These are phyloP conservation scores for Helichrysum umbraculigerum DNA, from an alignment of 129 eudicot genomes.

Conservation along the genomic window DNA sequence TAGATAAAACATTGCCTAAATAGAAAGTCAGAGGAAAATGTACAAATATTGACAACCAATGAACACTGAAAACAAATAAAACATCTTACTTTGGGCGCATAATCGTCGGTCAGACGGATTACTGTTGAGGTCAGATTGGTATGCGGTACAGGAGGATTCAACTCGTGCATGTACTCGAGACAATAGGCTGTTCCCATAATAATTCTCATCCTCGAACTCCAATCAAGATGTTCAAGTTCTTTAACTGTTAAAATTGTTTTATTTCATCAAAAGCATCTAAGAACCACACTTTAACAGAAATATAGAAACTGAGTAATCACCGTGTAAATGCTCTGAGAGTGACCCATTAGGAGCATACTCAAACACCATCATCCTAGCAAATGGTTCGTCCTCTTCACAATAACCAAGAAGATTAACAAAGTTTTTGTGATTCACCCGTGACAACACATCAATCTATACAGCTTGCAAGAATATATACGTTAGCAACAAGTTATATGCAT, in stretches of 20 bases:
- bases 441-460: slow-evolving; percentile 65
- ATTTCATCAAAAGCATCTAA: neutral
- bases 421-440: slow-evolving; percentile 92
- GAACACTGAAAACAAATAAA: neutral
- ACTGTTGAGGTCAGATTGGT: slow-evolving; percentile 46
- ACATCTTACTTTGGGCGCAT: slow-evolving; percentile 82
- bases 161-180: slow-evolving; percentile 82
- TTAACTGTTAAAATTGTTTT: slow-evolving; percentile 41
- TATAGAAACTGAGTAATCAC: slow-evolving; percentile 35
- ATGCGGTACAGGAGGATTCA: slow-evolving; percentile 67
- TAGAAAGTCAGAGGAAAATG: neutral
- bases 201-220: slow-evolving; percentile 80
- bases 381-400: slow-evolving; percentile 90
- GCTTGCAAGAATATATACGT: slow-evolving; percentile 17
- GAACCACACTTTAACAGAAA: neutral
- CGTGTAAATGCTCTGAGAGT: slow-evolving; percentile 84
- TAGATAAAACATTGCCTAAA: neutral
- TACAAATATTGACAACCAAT: neutral
- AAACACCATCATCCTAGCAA: slow-evolving; percentile 88
- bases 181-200: slow-evolving; percentile 91
- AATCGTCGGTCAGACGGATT: slow-evolving; percentile 79
- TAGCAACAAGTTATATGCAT: neutral
- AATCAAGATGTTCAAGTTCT: slow-evolving; percentile 88
- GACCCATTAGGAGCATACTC: slow-evolving; percentile 91
- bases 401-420: slow-evolving; percentile 84